Percentiles rank a stretch among this genome's conserved stretches.
These are phyloP conservation scores for Leptosphaerulina australis DNA, from an alignment of 2,329 filamentous ascomycete genomes.

Conservation along the genomic window DNA sequence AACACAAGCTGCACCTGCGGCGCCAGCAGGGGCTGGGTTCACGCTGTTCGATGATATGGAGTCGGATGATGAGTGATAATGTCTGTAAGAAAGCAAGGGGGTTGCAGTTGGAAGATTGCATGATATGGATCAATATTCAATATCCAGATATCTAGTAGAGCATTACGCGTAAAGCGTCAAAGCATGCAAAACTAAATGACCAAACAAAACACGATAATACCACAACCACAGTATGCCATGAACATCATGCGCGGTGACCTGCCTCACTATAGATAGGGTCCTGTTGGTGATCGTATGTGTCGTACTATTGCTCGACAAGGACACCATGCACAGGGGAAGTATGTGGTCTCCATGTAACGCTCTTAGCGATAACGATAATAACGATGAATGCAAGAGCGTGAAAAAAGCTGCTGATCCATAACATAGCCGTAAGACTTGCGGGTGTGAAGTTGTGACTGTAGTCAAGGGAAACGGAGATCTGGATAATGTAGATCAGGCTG, in stretches of 20 bases:
- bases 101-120: no score
- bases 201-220: not conserved
- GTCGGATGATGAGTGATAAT: conserved; percentile 15
- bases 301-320: not conserved
- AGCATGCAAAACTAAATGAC: not conserved
- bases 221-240: not conserved
- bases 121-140: no score
- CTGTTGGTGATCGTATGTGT: conserved; percentile 3
- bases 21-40: conserved; percentile 6
- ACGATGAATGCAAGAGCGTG: not conserved
- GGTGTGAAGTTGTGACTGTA: not conserved
- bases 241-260: conserved; percentile 1
- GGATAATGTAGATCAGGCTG: not conserved
- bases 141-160: no score
- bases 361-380: conserved; percentile 11
- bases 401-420: conserved; percentile 1
- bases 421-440: not conserved
- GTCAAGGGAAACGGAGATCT: not conserved
- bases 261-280: not conserved
- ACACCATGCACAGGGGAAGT: not conserved
- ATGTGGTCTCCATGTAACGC: conserved; percentile 4
- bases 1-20: conserved; percentile 5
- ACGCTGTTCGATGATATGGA: conserved; percentile 22
- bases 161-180: no score
- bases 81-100: not conserved